Conservation (phyloP, 1,284 basidiomycete species). For the Xerocomus nothofagi region DNA sequence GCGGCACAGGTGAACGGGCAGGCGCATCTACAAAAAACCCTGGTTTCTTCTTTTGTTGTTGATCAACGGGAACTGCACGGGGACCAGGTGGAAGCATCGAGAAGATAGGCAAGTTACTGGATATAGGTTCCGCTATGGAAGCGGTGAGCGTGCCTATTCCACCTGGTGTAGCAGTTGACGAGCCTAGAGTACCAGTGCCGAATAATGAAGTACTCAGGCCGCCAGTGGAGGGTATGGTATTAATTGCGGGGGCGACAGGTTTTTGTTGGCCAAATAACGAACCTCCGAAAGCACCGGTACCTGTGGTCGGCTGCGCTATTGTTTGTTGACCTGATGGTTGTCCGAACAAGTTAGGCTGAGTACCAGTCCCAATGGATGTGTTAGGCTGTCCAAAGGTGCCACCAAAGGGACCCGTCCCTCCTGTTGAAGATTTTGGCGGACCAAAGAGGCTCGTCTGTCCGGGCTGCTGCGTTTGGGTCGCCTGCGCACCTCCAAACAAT, state of each 20-base stretch:
- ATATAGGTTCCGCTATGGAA: conserved; percentile 90
- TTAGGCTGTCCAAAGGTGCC: conserved; percentile 37
- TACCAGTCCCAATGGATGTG: conserved; percentile 31
- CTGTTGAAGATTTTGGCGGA: conserved; percentile 33
- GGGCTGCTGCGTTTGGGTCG: conserved; percentile 34
- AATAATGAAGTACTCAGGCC: conserved; percentile 49
- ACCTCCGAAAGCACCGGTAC: conserved; percentile 36
- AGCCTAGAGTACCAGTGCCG: conserved; percentile 44
- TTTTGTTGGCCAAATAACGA: conserved; percentile 45
- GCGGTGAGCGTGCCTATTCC: conserved; percentile 68
- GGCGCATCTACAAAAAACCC: conserved; percentile 71
- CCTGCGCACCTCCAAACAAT: conserved; percentile 51
- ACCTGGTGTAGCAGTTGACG: conserved; percentile 40
- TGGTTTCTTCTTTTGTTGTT: conserved; percentile 68
- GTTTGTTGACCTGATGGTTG: conserved; percentile 39
- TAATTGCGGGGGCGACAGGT: conserved; percentile 39
- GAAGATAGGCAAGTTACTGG: conserved; percentile 77
- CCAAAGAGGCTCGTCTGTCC: conserved; percentile 39
- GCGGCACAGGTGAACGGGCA: conserved; percentile 61
- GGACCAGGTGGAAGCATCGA: conserved; percentile 71
- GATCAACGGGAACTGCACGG: conserved; percentile 58
- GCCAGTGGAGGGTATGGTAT: conserved; percentile 39
- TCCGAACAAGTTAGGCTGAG: conserved; percentile 44
- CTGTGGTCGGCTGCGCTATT: conserved; percentile 31
- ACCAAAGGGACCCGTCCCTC: conserved; percentile 30